Base-by-base conservation (phyloP, 108 stramenopile species). In the Fistulifera pelliculosa region DNA sequence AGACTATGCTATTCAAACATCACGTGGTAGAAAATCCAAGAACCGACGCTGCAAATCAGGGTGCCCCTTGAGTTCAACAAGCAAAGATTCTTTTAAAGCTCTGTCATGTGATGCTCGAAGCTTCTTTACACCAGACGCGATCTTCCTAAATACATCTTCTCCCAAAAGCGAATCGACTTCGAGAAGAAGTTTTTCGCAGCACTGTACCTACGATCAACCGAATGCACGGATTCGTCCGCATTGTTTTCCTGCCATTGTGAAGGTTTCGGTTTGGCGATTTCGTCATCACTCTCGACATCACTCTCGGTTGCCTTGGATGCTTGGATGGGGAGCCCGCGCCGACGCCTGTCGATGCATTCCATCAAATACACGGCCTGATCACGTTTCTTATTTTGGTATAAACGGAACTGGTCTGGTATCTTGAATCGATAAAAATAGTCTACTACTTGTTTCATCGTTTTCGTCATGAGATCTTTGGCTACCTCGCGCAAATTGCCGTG, bases 391-490 rank as follows among this genome's bases (percentile, higher is more conserved):
- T 80, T 71, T 44, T 85, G 79, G 54, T 81, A 87, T 6, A 70
- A 63, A 21, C 85, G 78, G 55, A 85, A 93, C 45, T 90, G 86
- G 57, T 87, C 85, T n/a, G 83, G 81, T 39, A 90, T 85, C 61
- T 87, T 90, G 80, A 76, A 93, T 21, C 92, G 71, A 62, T 88
- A 93, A 43, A 80, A 75, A 67, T 87, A 93, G 47, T 93, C 92
- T 49, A 93, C 64, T 18, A 85, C 69, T 27, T 87, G 81, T 28
- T 79, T 76, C 55, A 71, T 60, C 17, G 61, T 57, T 58, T 87
- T 89, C 56, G 56, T 22, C 1, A 40, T 65, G 25, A 85, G 42
- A 19, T 56, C 56, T 49, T 81, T 73, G 22, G 78, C 65, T 35
- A 93, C 84, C 59, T 74, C 75, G 19, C 85, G 69, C 7, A 93